Percentiles rank a stretch among this genome's conserved stretches.
phyloP scores from a whole-genome alignment of 2,329 filamentous ascomycete genomes.

The Colletotrichum orchidophilum region DNA sequence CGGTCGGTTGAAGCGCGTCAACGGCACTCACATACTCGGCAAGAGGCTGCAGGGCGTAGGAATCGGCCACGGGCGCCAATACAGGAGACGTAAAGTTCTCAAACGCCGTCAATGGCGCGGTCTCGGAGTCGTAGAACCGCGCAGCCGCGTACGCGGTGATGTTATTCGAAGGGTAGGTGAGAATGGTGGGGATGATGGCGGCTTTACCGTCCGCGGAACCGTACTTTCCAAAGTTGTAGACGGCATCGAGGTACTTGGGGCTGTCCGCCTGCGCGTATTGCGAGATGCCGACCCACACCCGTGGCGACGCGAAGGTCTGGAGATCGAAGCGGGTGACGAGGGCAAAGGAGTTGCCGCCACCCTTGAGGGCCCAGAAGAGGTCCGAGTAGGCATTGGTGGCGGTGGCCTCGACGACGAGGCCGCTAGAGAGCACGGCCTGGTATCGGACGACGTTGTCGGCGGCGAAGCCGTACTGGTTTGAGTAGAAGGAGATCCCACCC shows the following conservation, averaged over 20 bases:
- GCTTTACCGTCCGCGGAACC: constrained; percentile 29
- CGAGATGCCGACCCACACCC: constrained; percentile 30
- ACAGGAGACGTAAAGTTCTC: constrained; percentile 34
- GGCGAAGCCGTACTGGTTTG: constrained; percentile 40
- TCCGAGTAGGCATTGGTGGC: constrained; percentile 41
- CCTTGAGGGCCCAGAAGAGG: constrained; percentile 47
- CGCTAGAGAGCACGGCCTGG: constrained; percentile 53
- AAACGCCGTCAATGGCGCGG: constrained; percentile 15
- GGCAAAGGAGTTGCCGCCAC: constrained; percentile 48
- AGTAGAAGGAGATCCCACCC: constrained; percentile 46
- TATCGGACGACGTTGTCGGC: constrained; percentile 45
- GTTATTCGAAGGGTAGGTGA: constrained; percentile 28
- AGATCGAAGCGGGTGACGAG: constrained; percentile 46
- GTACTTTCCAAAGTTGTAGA: constrained; percentile 35
- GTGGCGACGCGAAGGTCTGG: constrained; percentile 27
- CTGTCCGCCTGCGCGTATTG: constrained; percentile 24
- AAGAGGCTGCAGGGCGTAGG: constrained; percentile 26
- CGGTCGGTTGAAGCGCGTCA: constrained; percentile 33
- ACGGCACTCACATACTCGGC: constrained; percentile 28
- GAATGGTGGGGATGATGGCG: constrained; percentile 35
- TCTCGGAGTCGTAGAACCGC: constrained; percentile 32
- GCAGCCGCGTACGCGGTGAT: constrained; percentile 33
- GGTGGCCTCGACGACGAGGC: constrained; percentile 50
- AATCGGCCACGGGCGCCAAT: constrained; percentile 26
- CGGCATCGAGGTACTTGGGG: constrained; percentile 30